Evolutionary conservation across 805 yeast species (phyloP).

Genomic region (Brettanomyces sp.): DNA sequence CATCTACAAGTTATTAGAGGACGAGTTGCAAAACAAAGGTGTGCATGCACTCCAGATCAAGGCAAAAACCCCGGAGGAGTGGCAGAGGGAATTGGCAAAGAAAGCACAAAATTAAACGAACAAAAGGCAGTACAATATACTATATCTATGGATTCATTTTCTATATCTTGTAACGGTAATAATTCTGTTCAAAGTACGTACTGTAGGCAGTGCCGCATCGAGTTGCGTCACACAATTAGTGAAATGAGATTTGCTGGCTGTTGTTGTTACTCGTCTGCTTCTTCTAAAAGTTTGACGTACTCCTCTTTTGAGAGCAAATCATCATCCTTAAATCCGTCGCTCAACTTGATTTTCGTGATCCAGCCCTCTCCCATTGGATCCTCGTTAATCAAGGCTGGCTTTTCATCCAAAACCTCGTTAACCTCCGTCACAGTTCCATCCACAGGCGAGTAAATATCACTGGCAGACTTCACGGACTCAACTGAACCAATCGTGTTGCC

Average conservation of each 20-base stretch:
- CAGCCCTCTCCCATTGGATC: constrained; percentile 95
- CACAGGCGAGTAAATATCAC: constrained; percentile 87
- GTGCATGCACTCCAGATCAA: constrained; percentile 84
- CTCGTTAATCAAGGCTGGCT: constrained; percentile 70
- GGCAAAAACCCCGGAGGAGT: constrained; percentile 66
- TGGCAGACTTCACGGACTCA: constrained; percentile 89
- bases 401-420: constrained; percentile 54
- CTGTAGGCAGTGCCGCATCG: no score
- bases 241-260: no score
- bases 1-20: constrained; percentile 58
- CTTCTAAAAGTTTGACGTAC: constrained; percentile 50
- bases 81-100: constrained; percentile 15
- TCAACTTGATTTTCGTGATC: constrained; percentile 70
- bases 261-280: constrained; percentile 29
- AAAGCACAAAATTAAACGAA: neutral
- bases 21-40: constrained; percentile 62
- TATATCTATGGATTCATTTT: no score
- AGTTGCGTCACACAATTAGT: no score
- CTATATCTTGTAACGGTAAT: no score
- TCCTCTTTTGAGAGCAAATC: constrained; percentile 45
- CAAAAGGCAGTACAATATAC: neutral
- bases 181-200: no score
- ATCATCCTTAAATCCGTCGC: constrained; percentile 24
- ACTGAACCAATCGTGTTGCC: constrained; percentile 90
- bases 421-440: constrained; percentile 65